Percentiles rank a stretch among this genome's conserved stretches.
phyloP scores from a whole-genome alignment of 306 rosid genomes.

The Prunus mira region DNA sequence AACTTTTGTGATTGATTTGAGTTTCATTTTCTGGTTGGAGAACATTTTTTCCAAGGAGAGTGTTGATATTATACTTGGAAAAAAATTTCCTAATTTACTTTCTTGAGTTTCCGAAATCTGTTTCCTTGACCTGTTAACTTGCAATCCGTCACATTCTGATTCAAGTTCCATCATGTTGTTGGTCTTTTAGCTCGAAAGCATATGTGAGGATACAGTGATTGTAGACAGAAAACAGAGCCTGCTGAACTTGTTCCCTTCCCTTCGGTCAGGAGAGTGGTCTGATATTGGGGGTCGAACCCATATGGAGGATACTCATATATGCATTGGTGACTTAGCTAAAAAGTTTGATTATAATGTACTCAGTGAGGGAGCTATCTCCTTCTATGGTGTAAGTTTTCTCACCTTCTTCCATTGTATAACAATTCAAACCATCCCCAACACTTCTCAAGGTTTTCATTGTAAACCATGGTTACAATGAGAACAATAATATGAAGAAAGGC shows the following conservation, averaged over 20 bases:
- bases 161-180: slow-evolving; percentile 4
- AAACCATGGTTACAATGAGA: neutral
- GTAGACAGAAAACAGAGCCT: slow-evolving; percentile 53
- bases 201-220: slow-evolving; percentile 67
- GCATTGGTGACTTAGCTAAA: slow-evolving; percentile 79
- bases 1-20: neutral
- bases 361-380: slow-evolving; percentile 62
- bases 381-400: slow-evolving; percentile 76
- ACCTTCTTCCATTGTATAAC: neutral
- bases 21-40: neutral
- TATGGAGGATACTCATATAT: slow-evolving; percentile 93
- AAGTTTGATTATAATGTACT: slow-evolving; percentile 44
- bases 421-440: neutral
- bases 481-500: no score
- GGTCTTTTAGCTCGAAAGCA: slow-evolving; percentile 74
- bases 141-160: slow-evolving; percentile 11
- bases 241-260: slow-evolving; percentile 48
- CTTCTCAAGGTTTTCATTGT: neutral
- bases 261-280: slow-evolving; percentile 95
- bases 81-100: neutral
- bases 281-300: slow-evolving; percentile 67
- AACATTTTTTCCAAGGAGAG: neutral
- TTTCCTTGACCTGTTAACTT: neutral
- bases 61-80: neutral
- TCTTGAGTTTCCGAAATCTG: neutral